Evolutionary conservation across 1,284 basidiomycete species (phyloP).

Genomic region (Rhodotorula sp.): DNA sequence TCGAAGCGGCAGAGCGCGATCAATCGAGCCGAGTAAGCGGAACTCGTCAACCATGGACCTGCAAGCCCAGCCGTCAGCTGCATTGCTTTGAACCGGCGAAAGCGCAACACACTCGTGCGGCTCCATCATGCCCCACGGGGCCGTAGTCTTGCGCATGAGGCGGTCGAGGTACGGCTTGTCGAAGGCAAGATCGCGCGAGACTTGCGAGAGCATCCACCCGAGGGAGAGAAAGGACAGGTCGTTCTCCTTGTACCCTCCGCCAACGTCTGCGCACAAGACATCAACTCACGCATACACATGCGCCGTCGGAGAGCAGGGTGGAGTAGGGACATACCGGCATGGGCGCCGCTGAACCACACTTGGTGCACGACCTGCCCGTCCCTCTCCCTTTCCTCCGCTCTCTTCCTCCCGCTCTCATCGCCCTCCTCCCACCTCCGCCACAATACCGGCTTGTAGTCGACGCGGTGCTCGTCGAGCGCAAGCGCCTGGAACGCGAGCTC

Average conservation of each 20-base stretch:
- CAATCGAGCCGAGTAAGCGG: slow-evolving; percentile 1
- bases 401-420: not conserved
- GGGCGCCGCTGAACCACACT: slow-evolving; percentile 13
- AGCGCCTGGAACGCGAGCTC: slow-evolving; percentile 44
- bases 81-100: too few species aligned
- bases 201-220: slow-evolving; percentile 11
- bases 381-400: not conserved
- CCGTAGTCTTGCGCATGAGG: not conserved
- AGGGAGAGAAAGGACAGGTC: slow-evolving; percentile 14
- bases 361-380: slow-evolving; percentile 1
- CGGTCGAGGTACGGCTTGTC: slow-evolving; percentile 5
- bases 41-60: slow-evolving; percentile 16
- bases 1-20: not conserved
- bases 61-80: not conserved
- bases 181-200: not conserved
- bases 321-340: not conserved
- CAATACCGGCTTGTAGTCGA: slow-evolving; percentile 18
- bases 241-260: slow-evolving; percentile 19
- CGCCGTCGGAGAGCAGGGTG: not conserved
- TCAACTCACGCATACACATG: too few species aligned
- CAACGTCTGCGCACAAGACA: slow-evolving; percentile 4
- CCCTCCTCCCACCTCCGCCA: slow-evolving; percentile 2
- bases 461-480: slow-evolving; percentile 19
- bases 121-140: slow-evolving; percentile 8
- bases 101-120: slow-evolving; percentile 16